A percentile compares a stretch with the other conserved stretches of the same genome.
phyloP scores from a whole-genome alignment of 2,329 filamentous ascomycete species.

The Didymella pomorum region DNA sequence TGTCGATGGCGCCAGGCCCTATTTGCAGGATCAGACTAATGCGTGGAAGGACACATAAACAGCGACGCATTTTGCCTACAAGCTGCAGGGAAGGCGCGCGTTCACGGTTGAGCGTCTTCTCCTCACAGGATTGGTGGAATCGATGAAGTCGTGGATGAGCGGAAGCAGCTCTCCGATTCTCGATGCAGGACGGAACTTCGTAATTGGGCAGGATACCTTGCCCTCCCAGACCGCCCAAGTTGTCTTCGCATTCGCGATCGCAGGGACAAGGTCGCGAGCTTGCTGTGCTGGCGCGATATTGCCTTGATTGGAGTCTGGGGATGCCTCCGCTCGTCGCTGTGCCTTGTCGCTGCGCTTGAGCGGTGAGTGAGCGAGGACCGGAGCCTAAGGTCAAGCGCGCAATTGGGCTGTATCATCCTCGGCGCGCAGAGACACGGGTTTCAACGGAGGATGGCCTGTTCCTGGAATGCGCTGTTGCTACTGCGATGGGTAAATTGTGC shows the following conservation, averaged over 20 bases:
- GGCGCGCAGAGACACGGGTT: not conserved
- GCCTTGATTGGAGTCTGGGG: slow-evolving; percentile 3
- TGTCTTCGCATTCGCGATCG: slow-evolving; percentile 18
- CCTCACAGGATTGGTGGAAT: slow-evolving; percentile 5
- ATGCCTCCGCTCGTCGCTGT: slow-evolving; percentile 29
- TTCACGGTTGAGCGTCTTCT: not conserved
- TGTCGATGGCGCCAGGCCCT: not conserved
- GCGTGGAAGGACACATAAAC: slow-evolving; percentile 6
- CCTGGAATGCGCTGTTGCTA: not conserved
- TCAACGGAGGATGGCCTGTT: not conserved
- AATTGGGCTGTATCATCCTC: not conserved
- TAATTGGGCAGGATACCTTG: slow-evolving; percentile 30
- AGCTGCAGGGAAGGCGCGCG: slow-evolving; percentile 22
- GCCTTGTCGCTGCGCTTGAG: slow-evolving; percentile 21
- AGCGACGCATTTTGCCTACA: slow-evolving; percentile 19
- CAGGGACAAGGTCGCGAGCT: slow-evolving; percentile 21
- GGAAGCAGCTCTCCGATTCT: slow-evolving; percentile 36
- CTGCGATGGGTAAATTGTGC: slow-evolving; percentile 17
- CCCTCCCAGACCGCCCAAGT: slow-evolving; percentile 34
- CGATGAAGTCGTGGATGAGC: slow-evolving; percentile 5
- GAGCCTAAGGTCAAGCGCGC: not conserved
- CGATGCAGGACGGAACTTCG: slow-evolving; percentile 21
- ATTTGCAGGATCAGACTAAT: not conserved
- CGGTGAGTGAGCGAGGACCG: slow-evolving; percentile 10
- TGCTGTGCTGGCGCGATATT: slow-evolving; percentile 11